Evolutionary conservation across 2,329 filamentous ascomycete species (phyloP).

Genomic region (Geoglossum cookeanum): DNA sequence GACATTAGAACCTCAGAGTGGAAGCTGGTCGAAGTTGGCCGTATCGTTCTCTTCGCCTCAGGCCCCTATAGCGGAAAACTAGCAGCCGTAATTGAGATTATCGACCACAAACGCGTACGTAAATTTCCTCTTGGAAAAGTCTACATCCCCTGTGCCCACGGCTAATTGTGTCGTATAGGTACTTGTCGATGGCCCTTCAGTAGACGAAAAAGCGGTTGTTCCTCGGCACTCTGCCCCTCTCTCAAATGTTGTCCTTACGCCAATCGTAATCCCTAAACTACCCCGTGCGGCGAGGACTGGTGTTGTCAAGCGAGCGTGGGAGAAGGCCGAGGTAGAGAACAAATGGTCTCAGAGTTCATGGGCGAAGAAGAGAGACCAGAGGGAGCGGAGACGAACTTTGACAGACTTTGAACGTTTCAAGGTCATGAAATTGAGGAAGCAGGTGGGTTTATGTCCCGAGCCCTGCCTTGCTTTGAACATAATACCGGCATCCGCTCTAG

Average conservation of each 20-base stretch:
- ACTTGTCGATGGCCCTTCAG: conserved; percentile 85
- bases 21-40: conserved; percentile 97
- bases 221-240: conserved; percentile 76
- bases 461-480: not conserved
- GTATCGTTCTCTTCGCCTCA: conserved; percentile 78
- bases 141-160: conserved; percentile 3
- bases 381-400: conserved; percentile 70
- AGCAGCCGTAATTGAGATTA: conserved; percentile 94
- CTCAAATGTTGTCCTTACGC: conserved; percentile 70
- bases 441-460: conserved; percentile 38
- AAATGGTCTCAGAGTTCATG: conserved; percentile 86
- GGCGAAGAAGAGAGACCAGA: conserved; percentile 82
- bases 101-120: conserved; percentile 99
- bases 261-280: conserved; percentile 69
- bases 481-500: not conserved
- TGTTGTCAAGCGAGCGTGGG: conserved; percentile 74
- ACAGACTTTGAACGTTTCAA: conserved; percentile 99
- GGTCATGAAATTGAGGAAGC: conserved; percentile 98
- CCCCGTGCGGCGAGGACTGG: conserved; percentile 69
- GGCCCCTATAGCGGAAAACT: conserved; percentile 71
- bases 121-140: not conserved
- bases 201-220: conserved; percentile 58
- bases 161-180: conserved; percentile 37
- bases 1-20: conserved; percentile 66
- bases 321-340: conserved; percentile 73